Base-by-base conservation (phyloP, 2,329 filamentous ascomycete genomes). In the Aspergillus novofumigatus region DNA sequence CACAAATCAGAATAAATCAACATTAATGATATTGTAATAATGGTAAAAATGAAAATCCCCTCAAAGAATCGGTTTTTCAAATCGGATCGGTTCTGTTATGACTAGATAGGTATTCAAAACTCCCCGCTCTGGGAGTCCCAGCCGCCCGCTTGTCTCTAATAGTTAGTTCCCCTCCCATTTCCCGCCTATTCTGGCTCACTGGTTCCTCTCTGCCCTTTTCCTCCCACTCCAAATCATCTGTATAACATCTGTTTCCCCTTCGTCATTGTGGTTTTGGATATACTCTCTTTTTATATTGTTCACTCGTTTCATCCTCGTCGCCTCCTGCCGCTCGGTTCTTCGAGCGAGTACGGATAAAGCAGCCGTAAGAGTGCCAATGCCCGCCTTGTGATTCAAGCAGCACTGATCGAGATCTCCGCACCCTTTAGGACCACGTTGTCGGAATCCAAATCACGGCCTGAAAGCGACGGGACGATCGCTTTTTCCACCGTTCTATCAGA, bases 341-440 rank as follows among this genome's bases (percentile, higher is more conserved):
- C 55, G 62, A 58, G 55, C 51, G 57, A 49, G 58, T 59, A 60
- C 54, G 59, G 57, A 53, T 54, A 20, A 44, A 53, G 53, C 48
- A 47, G 32, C 26, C 23, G 56, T 51, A 57, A 45, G 52, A 55
- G 45, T 54, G 50, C 52, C 56, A 52, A 38, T 38, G 41, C 53
- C 48, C 42, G 28, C 61, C 57, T 61, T 63, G 67, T 66, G 65
- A 65, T 66, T 67, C 55, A 63, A 59, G 56, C 60, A 66, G 60
- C 67, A 51, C 60, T 61, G 55, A 59, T 56, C 54, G 51, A 57
- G 63, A 72, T 72, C 70, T 72, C 69, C 69, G 70, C 70, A 71
- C 62, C 62, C 66, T 60, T 62, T 59, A 67, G 65, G 62, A 64
- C 49, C 59, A 42, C 55, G 55, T 55, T 51, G 47, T 35, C 44